Conservation (phyloP, 1,284 basidiomycete species). For the Boletus sp. region DNA sequence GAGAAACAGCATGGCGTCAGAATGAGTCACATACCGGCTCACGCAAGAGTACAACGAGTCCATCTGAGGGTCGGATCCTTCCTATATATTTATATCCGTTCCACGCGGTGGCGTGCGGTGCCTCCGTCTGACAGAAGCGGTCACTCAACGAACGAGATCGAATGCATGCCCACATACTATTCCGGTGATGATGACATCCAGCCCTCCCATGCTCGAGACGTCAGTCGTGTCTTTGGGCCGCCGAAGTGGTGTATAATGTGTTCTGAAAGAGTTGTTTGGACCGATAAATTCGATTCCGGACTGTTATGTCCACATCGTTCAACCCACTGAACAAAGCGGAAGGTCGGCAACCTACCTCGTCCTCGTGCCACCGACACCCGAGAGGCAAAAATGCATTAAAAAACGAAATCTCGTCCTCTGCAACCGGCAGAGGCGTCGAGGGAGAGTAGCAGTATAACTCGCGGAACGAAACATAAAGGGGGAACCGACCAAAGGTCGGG, state of each 20-base stretch:
- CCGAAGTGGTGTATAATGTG: constrained; percentile 34
- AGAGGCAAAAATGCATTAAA: constrained; percentile 48
- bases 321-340: not conserved
- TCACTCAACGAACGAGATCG: constrained; percentile 9
- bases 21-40: constrained; percentile 40
- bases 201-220: constrained; percentile 9
- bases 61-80: constrained; percentile 34
- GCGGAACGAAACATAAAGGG: constrained; percentile 46
- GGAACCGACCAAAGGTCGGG: constrained; percentile 36
- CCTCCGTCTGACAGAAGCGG: constrained; percentile 42
- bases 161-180: constrained; percentile 37
- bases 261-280: constrained; percentile 34
- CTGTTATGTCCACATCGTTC: constrained; percentile 26
- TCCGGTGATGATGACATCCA: constrained; percentile 52
- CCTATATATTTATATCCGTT: constrained; percentile 38
- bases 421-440: constrained; percentile 26
- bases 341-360: constrained; percentile 32
- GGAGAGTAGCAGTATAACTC: constrained; percentile 43
- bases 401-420: constrained; percentile 26
- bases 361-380: constrained; percentile 35
- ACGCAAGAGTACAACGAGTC: constrained; percentile 37
- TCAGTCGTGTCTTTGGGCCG: constrained; percentile 12
- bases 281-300: constrained; percentile 43
- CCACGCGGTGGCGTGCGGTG: constrained; percentile 47
- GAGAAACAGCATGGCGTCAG: not conserved